Base-by-base conservation (phyloP, 768 basidiomycete species). In the Solioccasus polychromus region DNA sequence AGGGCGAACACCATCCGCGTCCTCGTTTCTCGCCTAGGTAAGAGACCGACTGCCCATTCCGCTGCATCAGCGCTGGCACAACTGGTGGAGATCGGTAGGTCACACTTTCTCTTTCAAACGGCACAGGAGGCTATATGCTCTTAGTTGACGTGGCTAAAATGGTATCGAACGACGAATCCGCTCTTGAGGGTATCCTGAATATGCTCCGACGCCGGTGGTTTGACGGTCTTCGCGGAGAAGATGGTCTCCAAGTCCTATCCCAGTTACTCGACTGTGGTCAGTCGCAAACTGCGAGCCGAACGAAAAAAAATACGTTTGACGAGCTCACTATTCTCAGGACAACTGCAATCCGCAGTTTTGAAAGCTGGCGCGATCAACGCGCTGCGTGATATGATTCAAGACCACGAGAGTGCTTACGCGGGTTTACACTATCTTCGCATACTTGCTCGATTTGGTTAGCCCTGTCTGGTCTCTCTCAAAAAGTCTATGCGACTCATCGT, bases 121-220 rank as follows among this genome's bases (percentile, higher is more conserved):
- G n/a, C n/a, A n/a, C n/a, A n/a, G n/a, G n/a, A n/a, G n/a, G n/a
- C n/a, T n/a, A n/a, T n/a, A n/a, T n/a, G n/a, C n/a, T n/a, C n/a
- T n/a, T n/a, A n/a, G n/a, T n/a, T n/a, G n/a, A 51, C 10, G 41
- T 64, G 3, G 50, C 51, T 8, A 9, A 22, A 3, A 31, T 52
- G 35, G 36, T 55, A 3, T 48, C 44, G 12, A 26, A 42, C 3
- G 35, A 50, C 5, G 17, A 41, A 9, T 35, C 35, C 1, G 52
- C 45, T 11, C 25, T 35, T 10, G 22, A 0, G 18, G 35, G 36
- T 15, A 53, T 64, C 28, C 4, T 59, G 19, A 24, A 35, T 7
- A 64, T 63, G 62, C 42, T 63, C 24, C 47, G 25, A 31, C 52
- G 50, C 39, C 53, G 60, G 32, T 60, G 62, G 60, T 63, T 64